Evolutionary conservation across 106 monocot species (phyloP), one percentile per base, ranked within the genome.

Genomic region (Apostasia ramifera): DNA sequence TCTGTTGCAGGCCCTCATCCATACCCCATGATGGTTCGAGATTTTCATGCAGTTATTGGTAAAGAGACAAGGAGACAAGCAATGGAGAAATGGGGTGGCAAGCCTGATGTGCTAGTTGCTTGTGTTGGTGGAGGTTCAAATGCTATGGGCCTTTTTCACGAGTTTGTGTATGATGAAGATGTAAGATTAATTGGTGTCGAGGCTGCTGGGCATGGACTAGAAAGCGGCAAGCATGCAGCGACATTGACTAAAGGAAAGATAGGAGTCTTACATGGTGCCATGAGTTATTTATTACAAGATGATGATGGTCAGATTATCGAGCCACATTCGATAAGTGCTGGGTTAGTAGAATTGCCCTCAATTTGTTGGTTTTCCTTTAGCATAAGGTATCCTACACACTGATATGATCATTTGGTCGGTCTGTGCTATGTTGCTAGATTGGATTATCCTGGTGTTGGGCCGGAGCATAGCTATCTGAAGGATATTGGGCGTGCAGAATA

Each of bases 371-470:
- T 60, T 70, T 53, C 12, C 41, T 49, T 3, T 60, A 1, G 8
- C n/a, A 55, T 66, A 11, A 60, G 45, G 2, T 45, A 15, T 61
- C 14, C 13, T 75, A 55, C 41, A 14, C 50, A 2, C 6, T 59
- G 9, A n/a, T 68, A n/a, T 2, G 44, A 7, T 57, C 13, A 60
- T 67, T 40, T 65, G 66, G 37, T 50, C 42, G 1, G 8, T 59
- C 70, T 74, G 2, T 2, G 69, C 44, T 3, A 63, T 73, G 8
- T 68, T 80, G 15, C 42, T 56, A 97, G 92, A 49, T 77, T 97
- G 80, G 95, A 97, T 71, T 97, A 97, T 66, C 95, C 95, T 63
- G 95, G 95, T 11, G 95, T 95, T 69, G 94, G 94, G 53, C 94
- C 94, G 8, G 94, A 95, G 66, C 91, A 95, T 71, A 95, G 94